Percentiles rank a stretch among this genome's conserved stretches.
Evolutionary conservation across 768 basidiomycete genomes (phyloP).

Genomic region (Pholiota molesta): DNA sequence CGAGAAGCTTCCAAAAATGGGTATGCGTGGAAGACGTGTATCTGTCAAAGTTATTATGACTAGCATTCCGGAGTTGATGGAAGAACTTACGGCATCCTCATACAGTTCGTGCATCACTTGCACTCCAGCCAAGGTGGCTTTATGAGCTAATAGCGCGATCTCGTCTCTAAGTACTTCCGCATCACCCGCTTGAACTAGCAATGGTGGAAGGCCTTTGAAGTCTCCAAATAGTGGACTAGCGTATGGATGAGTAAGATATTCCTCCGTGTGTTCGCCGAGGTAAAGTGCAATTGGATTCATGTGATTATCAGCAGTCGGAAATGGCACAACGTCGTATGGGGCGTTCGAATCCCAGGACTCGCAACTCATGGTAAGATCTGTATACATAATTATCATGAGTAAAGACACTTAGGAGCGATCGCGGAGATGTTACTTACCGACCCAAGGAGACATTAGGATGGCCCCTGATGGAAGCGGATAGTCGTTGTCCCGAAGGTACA

Average conservation of each 20-base stretch:
- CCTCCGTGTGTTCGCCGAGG: constrained; percentile 77
- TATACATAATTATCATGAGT: constrained; percentile 2
- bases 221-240: constrained; percentile 94
- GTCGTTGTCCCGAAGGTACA: constrained; percentile 93
- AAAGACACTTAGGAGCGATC: not conserved
- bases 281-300: constrained; percentile 95
- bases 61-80: not conserved
- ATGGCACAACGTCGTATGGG: constrained; percentile 80
- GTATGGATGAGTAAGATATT: constrained; percentile 94
- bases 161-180: constrained; percentile 96
- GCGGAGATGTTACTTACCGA: constrained; percentile 60
- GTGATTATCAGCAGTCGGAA: constrained; percentile 75
- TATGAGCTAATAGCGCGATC: constrained; percentile 88
- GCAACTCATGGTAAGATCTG: constrained; percentile 95
- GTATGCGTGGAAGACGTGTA: constrained; percentile 91
- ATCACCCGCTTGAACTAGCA: constrained; percentile 92
- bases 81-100: constrained; percentile 77
- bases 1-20: constrained; percentile 72
- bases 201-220: constrained; percentile 81
- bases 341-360: constrained; percentile 98
- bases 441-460: constrained; percentile 94
- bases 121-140: constrained; percentile 86
- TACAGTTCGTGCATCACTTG: constrained; percentile 87
- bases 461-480: constrained; percentile 85
- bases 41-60: constrained; percentile 37